Percentiles rank a stretch among this genome's conserved stretches.
These are phyloP conservation scores for Bipolaris gigantea DNA, from an alignment of 2,329 filamentous ascomycete species.

Conservation along the genomic window DNA sequence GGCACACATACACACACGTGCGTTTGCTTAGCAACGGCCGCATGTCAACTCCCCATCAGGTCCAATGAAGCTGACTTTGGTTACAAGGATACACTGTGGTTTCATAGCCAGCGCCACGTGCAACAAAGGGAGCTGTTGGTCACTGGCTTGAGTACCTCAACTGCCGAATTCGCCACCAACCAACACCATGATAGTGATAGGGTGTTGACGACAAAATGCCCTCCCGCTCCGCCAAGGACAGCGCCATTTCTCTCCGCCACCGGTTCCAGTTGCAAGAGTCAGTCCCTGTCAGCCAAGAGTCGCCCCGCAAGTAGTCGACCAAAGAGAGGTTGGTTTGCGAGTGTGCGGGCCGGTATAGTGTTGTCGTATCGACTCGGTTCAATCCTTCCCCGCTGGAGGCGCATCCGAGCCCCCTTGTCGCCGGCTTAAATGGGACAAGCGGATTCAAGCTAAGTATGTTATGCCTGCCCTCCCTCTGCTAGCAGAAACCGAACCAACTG, in stretches of 20 bases:
- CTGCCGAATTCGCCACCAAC: conserved; percentile 14
- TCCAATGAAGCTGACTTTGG: neutral
- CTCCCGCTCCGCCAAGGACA: conserved; percentile 26
- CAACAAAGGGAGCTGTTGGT: neutral
- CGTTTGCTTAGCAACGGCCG: neutral
- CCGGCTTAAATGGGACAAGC: conserved; percentile 20
- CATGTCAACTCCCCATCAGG: neutral
- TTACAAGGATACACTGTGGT: neutral
- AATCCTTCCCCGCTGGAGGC: conserved; percentile 15
- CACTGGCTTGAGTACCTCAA: conserved; percentile 1
- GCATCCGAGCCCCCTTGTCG: conserved; percentile 22
- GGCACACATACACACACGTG: no score
- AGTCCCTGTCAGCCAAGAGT: conserved; percentile 36
- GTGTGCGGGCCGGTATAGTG: conserved; percentile 15
- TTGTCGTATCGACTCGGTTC: conserved; percentile 33
- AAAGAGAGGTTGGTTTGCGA: conserved; percentile 21
- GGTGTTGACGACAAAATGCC: conserved; percentile 3
- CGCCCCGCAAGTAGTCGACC: conserved; percentile 33
- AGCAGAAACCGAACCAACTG: conserved; percentile 30
- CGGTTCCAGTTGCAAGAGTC: conserved; percentile 20
- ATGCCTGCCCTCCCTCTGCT: conserved; percentile 14
- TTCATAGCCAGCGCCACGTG: neutral
- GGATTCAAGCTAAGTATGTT: conserved; percentile 23
- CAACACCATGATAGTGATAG: conserved; percentile 1
- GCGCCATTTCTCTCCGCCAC: conserved; percentile 21